A percentile compares a stretch with the other conserved stretches of the same genome.
Evolutionary conservation across 2,329 filamentous ascomycete genomes (phyloP).

Genomic region (Aspergillus eucalypticola): DNA sequence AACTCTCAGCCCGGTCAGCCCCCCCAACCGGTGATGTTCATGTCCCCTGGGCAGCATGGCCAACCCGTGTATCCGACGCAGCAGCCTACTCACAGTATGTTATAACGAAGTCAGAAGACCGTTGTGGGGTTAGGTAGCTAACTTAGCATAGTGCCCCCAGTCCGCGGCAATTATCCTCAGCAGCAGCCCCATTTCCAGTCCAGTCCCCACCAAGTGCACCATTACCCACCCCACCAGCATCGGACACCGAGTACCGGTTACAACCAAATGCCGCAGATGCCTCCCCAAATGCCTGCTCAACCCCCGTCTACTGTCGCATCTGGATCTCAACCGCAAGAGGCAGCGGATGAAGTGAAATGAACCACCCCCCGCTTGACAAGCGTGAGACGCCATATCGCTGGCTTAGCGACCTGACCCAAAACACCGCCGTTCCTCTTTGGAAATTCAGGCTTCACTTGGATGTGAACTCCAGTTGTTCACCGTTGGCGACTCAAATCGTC

Average conservation of each 20-base stretch:
- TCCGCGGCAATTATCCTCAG: conserved; percentile 60
- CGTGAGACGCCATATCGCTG: conserved; percentile 11
- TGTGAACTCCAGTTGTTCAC: conserved; percentile 9
- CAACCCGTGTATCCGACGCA: conserved; percentile 72
- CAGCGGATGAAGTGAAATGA: conserved; percentile 53
- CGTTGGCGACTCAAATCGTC: conserved; percentile 6
- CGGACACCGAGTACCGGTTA: conserved; percentile 58
- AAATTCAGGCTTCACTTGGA: conserved; percentile 8
- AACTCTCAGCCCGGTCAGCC: conserved; percentile 87
- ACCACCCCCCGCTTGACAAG: neutral
- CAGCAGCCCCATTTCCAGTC: conserved; percentile 65
- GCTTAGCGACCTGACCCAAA: conserved; percentile 6
- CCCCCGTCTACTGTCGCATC: conserved; percentile 33
- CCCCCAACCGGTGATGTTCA: conserved; percentile 66
- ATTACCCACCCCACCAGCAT: conserved; percentile 61
- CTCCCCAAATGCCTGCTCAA: conserved; percentile 48
- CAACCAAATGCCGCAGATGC: conserved; percentile 49
- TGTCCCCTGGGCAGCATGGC: conserved; percentile 74
- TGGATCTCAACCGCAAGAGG: conserved; percentile 44
- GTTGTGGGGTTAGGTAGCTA: conserved; percentile 38
- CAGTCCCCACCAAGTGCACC: conserved; percentile 65
- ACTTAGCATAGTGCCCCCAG: conserved; percentile 56
- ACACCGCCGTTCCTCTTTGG: conserved; percentile 5
- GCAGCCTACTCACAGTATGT: conserved; percentile 74
- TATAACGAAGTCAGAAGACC: conserved; percentile 14